Evolutionary conservation across 345 rosid species (phyloP).

Genomic region (Turnera subulata): DNA sequence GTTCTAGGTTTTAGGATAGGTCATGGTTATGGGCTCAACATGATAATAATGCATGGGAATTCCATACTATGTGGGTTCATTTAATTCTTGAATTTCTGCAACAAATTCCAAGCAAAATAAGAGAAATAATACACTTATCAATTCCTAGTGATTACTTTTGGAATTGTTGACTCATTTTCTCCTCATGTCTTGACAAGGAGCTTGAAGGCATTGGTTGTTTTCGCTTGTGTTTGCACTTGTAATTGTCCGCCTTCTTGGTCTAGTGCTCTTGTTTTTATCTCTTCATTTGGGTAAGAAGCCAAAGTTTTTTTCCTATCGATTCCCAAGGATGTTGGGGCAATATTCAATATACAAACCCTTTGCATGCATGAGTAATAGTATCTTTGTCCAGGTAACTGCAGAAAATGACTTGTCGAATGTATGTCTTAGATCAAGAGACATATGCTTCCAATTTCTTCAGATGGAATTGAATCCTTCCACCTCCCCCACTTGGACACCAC

Average conservation of each 20-base stretch:
- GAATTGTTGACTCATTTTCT: too few species aligned
- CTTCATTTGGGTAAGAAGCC: not conserved
- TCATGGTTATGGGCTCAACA: constrained; percentile 8
- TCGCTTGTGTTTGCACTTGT: too few species aligned
- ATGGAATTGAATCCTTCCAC: not conserved
- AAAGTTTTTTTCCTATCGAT: too few species aligned
- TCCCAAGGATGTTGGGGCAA: not conserved
- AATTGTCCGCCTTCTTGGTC: not conserved
- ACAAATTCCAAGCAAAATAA: not conserved
- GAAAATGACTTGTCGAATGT: constrained; percentile 15
- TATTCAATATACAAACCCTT: constrained; percentile 3
- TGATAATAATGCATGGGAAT: not conserved
- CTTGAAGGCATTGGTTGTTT: too few species aligned
- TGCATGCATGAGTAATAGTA: constrained; percentile 7
- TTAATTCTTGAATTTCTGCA: not conserved
- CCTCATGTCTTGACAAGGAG: not conserved
- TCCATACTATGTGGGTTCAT: not conserved
- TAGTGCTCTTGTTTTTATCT: not conserved
- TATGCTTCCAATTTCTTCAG: not conserved
- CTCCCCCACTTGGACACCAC: not conserved
- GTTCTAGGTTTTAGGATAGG: not conserved
- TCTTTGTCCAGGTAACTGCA: constrained; percentile 3
- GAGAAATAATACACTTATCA: not conserved
- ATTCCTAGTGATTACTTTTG: too few species aligned
- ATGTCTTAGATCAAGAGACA: constrained; percentile 26